Percentiles rank a stretch among this genome's conserved stretches.
phyloP scores from a whole-genome alignment of 208 protist genomes.

The Acanthamoeba lenticulata region DNA sequence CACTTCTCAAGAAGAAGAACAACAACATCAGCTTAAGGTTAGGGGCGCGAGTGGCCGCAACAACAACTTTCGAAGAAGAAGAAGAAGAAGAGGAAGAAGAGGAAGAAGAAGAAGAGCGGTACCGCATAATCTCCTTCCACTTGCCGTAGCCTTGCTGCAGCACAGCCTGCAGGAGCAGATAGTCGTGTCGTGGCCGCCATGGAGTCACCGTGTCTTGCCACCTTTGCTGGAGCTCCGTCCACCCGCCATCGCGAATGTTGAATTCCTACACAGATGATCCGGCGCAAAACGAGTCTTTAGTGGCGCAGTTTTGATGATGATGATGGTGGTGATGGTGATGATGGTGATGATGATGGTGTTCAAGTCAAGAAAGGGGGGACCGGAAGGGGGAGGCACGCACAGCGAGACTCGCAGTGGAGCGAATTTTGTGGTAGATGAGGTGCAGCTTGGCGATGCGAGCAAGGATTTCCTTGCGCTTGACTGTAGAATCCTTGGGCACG shows the following conservation, averaged over 20 bases:
- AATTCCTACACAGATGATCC: too few species aligned
- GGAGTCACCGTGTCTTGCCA: neutral
- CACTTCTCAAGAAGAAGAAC: too few species aligned
- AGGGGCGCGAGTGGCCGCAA: neutral
- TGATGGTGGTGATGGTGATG: too few species aligned
- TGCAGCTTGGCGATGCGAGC: conserved; percentile 52
- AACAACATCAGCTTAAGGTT: neutral
- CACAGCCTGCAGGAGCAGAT: conserved; percentile 1
- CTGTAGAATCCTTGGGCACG: conserved; percentile 11
- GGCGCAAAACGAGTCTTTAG: too few species aligned
- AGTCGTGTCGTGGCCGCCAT: conserved; percentile 16
- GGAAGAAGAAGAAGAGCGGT: neutral
- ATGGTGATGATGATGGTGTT: neutral
- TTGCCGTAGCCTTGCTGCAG: conserved; percentile 44
- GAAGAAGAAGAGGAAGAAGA: neutral
- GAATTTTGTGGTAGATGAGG: conserved; percentile 37
- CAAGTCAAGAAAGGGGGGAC: neutral
- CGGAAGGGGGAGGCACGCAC: neutral
- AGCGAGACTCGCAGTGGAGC: neutral
- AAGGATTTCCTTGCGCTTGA: conserved; percentile 45
- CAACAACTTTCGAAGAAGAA: neutral
- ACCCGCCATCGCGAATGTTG: conserved; percentile 43
- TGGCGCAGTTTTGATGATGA: too few species aligned
- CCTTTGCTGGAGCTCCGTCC: conserved; percentile 4
- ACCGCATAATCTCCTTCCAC: conserved; percentile 59